These are phyloP conservation scores for Solanum megistacrolobum DNA, from an alignment of 257 asterid genomes.

Conservation along the genomic window DNA sequence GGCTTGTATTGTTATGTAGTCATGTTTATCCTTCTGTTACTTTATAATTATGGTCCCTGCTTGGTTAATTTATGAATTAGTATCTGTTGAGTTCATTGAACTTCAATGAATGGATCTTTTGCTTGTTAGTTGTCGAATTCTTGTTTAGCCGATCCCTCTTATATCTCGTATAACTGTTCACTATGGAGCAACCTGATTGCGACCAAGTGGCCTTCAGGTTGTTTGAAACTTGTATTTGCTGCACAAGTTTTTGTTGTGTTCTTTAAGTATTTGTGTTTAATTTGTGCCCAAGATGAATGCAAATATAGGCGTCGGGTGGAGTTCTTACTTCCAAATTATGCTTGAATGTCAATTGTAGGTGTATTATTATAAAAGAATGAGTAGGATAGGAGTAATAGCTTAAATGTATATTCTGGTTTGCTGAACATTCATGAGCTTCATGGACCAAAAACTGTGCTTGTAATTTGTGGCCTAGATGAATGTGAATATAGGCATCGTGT, in stretches of 20 bases:
- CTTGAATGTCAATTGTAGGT: background rate
- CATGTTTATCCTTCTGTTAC: background rate
- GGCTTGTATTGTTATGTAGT: background rate
- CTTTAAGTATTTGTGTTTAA: background rate
- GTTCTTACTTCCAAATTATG: background rate
- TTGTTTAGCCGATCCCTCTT: background rate
- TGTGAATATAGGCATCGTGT: background rate
- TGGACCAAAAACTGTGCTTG: background rate
- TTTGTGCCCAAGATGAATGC: background rate
- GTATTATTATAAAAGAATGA: background rate
- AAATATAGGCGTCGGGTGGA: background rate
- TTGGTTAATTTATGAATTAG: background rate
- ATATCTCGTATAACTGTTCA: background rate
- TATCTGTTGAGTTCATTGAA: background rate
- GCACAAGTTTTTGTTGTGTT: background rate
- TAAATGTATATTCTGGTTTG: background rate
- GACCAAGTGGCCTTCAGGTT: background rate
- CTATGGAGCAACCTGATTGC: background rate
- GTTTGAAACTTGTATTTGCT: background rate
- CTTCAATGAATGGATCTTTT: background rate
- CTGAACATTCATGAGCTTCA: background rate
- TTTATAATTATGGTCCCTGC: background rate
- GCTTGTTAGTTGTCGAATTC: background rate
- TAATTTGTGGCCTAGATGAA: background rate
- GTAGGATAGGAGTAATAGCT: background rate